Evolutionary conservation across 768 basidiomycete species (phyloP).

Genomic region (Podaxis sp.): DNA sequence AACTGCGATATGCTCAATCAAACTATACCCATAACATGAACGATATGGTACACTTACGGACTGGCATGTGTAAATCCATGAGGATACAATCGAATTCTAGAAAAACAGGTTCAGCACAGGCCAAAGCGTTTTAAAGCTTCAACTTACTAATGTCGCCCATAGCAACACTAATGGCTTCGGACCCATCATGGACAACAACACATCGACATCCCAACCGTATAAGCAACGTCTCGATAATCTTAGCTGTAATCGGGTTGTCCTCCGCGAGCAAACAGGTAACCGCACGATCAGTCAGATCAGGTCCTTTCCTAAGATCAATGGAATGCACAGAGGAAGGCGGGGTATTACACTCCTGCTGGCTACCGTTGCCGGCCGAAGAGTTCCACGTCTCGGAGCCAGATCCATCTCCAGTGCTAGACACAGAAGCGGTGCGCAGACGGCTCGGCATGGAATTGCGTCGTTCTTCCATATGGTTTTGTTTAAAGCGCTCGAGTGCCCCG

Average conservation of each 20-base stretch:
- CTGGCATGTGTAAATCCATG: constrained; percentile 96
- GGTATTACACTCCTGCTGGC: constrained; percentile 60
- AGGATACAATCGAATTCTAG: constrained; percentile 94
- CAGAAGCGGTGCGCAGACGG: constrained; percentile 81
- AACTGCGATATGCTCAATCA: constrained; percentile 42
- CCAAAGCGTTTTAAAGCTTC: constrained; percentile 8
- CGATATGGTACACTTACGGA: constrained; percentile 53
- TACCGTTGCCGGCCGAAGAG: constrained; percentile 53
- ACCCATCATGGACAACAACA: constrained; percentile 94
- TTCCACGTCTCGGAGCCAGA: constrained; percentile 77
- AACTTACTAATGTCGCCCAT: constrained; percentile 95
- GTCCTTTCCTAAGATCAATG: constrained; percentile 73
- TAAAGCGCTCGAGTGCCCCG: constrained; percentile 87
- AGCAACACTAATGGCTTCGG: constrained; percentile 94
- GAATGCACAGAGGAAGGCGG: constrained; percentile 87
- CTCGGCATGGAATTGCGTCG: constrained; percentile 85
- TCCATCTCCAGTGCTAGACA: constrained; percentile 79
- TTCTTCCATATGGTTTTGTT: constrained; percentile 77
- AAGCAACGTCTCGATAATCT: constrained; percentile 94
- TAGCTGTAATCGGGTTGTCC: constrained; percentile 97
- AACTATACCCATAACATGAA: background rate
- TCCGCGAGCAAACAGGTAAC: constrained; percentile 94
- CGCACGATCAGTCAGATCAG: constrained; percentile 81
- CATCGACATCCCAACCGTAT: constrained; percentile 94
- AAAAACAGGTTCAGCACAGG: constrained; percentile 24